Evolutionary conservation across 352 stramenopile species (phyloP).

Genomic region (Phytophthora citricola): DNA sequence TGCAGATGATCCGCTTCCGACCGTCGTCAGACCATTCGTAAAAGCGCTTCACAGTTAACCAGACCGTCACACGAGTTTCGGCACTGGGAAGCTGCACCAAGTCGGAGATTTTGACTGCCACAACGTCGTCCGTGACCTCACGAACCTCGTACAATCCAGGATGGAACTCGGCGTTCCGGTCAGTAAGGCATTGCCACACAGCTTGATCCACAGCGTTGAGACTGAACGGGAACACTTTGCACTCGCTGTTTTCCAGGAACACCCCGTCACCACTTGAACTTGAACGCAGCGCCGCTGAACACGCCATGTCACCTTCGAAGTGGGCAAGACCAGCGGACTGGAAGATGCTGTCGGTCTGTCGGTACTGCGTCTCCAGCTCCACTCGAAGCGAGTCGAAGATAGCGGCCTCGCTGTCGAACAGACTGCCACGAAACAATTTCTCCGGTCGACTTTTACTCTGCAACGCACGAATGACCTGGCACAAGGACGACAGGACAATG

Average conservation of each 20-base stretch:
- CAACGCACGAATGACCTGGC: constrained; percentile 2
- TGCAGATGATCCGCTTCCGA: constrained; percentile 26
- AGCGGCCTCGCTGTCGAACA: constrained; percentile 31
- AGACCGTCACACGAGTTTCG: constrained; percentile 38
- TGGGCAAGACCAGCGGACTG: constrained; percentile 20
- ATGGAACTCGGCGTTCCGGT: constrained; percentile 23
- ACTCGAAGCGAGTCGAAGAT: constrained; percentile 41
- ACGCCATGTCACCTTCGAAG: constrained; percentile 42
- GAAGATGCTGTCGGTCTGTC: constrained; percentile 36
- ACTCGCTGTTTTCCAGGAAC: constrained; percentile 43
- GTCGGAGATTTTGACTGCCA: constrained; percentile 39
- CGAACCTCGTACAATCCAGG: constrained; percentile 25
- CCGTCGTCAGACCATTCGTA: constrained; percentile 21
- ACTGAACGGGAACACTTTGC: constrained; percentile 42
- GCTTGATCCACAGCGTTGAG: constrained; percentile 34
- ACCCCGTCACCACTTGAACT: constrained; percentile 13
- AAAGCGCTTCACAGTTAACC: constrained; percentile 32
- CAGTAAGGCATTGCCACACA: constrained; percentile 37
- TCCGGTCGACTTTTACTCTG: constrained; percentile 8
- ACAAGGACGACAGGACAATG: constrained; percentile 5
- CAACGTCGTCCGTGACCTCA: constrained; percentile 22
- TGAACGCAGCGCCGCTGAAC: constrained; percentile 13
- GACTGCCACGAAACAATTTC: constrained; percentile 13
- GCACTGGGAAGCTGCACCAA: constrained; percentile 23
- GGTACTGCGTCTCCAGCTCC: constrained; percentile 38